Conservation (phyloP, 2,329 filamentous ascomycete species). For the Hypoxylon sp. region DNA sequence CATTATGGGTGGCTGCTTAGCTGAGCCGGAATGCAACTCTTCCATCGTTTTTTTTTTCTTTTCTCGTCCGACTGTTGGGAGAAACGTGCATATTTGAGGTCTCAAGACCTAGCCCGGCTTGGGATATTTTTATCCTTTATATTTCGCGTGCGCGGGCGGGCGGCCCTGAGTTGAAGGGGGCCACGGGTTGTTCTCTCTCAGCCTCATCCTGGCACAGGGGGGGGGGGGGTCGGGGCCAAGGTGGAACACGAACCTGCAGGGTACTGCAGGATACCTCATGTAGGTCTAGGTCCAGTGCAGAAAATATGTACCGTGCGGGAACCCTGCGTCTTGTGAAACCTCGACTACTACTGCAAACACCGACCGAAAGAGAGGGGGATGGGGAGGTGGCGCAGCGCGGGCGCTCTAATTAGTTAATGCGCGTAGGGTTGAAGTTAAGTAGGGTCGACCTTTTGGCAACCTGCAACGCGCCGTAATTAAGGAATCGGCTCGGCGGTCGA, state of each 20-base stretch:
- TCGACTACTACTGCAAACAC: not conserved
- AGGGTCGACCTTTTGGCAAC: too few species aligned
- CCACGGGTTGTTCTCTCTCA: too few species aligned
- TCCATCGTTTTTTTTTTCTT: not conserved
- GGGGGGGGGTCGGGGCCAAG: not conserved
- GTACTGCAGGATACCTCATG: too few species aligned
- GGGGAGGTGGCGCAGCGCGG: conserved; percentile 21
- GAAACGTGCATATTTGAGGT: conserved; percentile 1
- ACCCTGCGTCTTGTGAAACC: conserved; percentile 12
- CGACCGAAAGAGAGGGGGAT: conserved; percentile 1
- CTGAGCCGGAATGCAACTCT: conserved; percentile 7
- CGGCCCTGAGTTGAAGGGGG: too few species aligned
- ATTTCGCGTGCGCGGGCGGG: not conserved
- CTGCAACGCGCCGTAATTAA: conserved; percentile 16
- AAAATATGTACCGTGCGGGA: not conserved
- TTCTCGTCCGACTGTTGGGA: not conserved
- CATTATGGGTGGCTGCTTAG: not conserved
- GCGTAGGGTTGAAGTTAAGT: too few species aligned
- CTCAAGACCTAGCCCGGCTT: not conserved
- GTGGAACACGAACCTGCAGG: not conserved
- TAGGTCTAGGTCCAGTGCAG: too few species aligned
- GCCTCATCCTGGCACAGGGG: conserved; percentile 1
- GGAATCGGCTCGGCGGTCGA: conserved; percentile 19
- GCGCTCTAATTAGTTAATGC: not conserved
- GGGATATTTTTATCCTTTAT: conserved; percentile 8